Percentiles rank a stretch among this genome's conserved stretches.
Conservation (phyloP, 1,284 basidiomycete genomes). For the Hymenochaete sp. region DNA sequence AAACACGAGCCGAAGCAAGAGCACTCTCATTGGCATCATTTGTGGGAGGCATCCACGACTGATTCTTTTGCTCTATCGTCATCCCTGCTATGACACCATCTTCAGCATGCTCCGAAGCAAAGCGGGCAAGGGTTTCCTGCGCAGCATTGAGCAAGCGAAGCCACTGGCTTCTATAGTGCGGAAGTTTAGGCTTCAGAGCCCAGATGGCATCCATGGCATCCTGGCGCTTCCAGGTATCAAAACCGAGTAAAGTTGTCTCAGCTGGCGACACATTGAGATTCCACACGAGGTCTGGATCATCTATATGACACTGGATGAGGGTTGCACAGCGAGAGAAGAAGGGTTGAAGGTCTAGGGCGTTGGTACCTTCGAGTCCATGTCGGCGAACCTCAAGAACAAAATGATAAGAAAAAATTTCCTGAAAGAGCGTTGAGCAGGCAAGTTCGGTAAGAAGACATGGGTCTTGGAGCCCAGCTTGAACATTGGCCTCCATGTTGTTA, state of each 20-base stretch:
- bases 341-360: slow-evolving; percentile 24
- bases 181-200: neutral
- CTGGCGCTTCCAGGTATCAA: neutral
- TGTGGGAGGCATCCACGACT: slow-evolving; percentile 5
- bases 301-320: slow-evolving; percentile 21
- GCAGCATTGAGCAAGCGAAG: neutral
- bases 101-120: neutral
- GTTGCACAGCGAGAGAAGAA: slow-evolving; percentile 22
- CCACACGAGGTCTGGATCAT: slow-evolving; percentile 20
- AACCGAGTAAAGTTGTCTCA: slow-evolving; percentile 11
- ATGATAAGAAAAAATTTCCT: slow-evolving; percentile 24
- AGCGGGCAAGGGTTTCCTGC: neutral
- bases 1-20: slow-evolving; percentile 2
- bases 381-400: slow-evolving; percentile 26
- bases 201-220: neutral
- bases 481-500: slow-evolving; percentile 26
- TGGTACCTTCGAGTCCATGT: slow-evolving; percentile 9
- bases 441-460: slow-evolving; percentile 31
- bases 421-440: slow-evolving; percentile 27
- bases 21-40: slow-evolving; percentile 11
- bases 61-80: neutral
- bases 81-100: neutral
- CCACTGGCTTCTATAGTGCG: neutral
- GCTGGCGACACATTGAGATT: slow-evolving; percentile 4
- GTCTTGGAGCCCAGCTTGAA: slow-evolving; percentile 26